Evolutionary conservation across 345 rosid species (phyloP).

Genomic region (Melastoma malabathricum): DNA sequence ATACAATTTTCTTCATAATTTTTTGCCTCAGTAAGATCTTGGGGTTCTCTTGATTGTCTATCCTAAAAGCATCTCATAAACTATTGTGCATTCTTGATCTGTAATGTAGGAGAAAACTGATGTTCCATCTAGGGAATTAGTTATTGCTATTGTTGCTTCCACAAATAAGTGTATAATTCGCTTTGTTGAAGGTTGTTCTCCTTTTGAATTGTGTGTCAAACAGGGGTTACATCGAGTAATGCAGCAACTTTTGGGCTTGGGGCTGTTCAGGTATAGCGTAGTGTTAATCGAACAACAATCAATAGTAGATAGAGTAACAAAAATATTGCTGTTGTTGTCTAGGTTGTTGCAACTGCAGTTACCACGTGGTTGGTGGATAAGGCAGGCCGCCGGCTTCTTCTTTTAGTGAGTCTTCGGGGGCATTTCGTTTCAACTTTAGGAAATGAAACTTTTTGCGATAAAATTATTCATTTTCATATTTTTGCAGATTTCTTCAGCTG

Average conservation of each 20-base stretch:
- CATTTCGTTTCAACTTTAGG: constrained; percentile 2
- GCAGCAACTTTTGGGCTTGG: constrained; percentile 77
- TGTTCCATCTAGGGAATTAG: too few species aligned
- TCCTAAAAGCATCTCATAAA: too few species aligned
- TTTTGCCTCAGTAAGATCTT: too few species aligned
- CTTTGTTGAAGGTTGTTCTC: not conserved
- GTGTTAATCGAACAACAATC: too few species aligned
- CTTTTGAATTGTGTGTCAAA: not conserved
- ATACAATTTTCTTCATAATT: too few species aligned
- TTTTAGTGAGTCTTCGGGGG: constrained; percentile 45
- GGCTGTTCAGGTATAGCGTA: constrained; percentile 60
- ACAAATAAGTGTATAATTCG: not conserved
- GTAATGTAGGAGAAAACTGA: too few species aligned
- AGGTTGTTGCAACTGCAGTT: constrained; percentile 75
- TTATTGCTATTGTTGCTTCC: too few species aligned
- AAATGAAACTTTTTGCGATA: not conserved
- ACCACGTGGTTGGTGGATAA: constrained; percentile 83
- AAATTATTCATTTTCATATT: not conserved
- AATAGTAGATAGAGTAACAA: not conserved
- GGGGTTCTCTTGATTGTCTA: too few species aligned
- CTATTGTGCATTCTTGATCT: too few species aligned
- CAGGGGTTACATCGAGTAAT: constrained; percentile 77
- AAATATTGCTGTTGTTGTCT: not conserved
- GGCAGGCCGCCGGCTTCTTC: constrained; percentile 80
- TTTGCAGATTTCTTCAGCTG: constrained; percentile 55